Percentiles rank a stretch among this genome's conserved stretches.
Evolutionary conservation across 164 flowering plant species (phyloP).

Genomic region (Tetrastigma voinierianum): DNA sequence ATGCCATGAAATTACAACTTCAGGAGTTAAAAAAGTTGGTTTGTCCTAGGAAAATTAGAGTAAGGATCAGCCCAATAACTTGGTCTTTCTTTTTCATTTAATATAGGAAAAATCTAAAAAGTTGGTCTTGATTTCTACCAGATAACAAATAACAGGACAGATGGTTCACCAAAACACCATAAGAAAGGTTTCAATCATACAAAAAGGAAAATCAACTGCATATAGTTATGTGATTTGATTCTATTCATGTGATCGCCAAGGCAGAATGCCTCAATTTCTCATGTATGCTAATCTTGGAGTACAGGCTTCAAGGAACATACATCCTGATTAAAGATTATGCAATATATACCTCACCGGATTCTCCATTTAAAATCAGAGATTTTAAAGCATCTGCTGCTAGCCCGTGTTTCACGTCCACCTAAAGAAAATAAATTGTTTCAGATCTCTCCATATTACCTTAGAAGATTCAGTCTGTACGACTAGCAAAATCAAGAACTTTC

Average conservation of each 20-base stretch:
- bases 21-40: no score
- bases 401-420: slow-evolving; percentile 76
- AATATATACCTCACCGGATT: slow-evolving; percentile 65
- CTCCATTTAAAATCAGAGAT: slow-evolving; percentile 62
- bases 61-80: no score
- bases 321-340: no score
- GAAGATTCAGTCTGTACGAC: neutral
- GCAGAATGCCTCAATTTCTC: neutral
- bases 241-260: neutral
- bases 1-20: no score
- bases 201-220: neutral
- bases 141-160: no score
- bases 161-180: no score
- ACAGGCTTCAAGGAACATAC: no score
- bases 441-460: neutral
- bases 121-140: no score
- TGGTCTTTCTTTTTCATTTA: no score
- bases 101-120: no score
- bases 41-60: no score
- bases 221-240: neutral
- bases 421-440: slow-evolving; percentile 11
- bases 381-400: slow-evolving; percentile 68
- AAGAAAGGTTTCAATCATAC: neutral
- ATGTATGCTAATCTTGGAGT: no score
- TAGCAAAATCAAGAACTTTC: neutral